Evolutionary conservation across 2,329 filamentous ascomycete genomes (phyloP), one percentile per base, ranked within the genome.

Genomic region (Pestalotiopsis sp.): DNA sequence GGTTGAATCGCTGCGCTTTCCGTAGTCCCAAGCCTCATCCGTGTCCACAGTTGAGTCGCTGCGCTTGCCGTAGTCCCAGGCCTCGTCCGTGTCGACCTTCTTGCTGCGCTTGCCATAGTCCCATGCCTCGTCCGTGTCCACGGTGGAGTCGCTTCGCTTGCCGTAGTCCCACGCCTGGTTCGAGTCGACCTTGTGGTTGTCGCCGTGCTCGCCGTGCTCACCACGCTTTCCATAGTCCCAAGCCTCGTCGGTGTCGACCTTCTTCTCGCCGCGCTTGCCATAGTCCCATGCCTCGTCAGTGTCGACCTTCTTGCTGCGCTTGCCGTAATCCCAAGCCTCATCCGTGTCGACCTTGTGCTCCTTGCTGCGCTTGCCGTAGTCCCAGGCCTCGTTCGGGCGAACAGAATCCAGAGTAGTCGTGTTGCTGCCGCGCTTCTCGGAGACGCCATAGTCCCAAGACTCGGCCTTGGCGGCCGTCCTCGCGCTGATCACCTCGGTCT

Each of bases 261-360:
- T 78, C 3, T 76, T 72, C 48, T 74, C 77, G 3, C 69, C 77
- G 9, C 82, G 78, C 22, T 81, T 78, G 0, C 65, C 65, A 40
- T 61, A 61, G 11, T 61, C 58, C 58, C 58, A 60, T 5, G 7
- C 30, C 58, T 60, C 30, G 30, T 60, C 30, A 10, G 24, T 75
- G 9, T 74, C 75, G 55, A 76, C 73, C 5, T 73, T 74, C 10
- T 76, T 77, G 3, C 78, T 77, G 40, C 72, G 65, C 67, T 57
- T 67, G 62, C 65, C 65, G 44, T 60, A 60, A 20, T 60, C 58
- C 58, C 58, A 61, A 35, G 9, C 30, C 58, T 61, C 30, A 35
- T 61, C 30, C 7, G 11, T 35, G 24, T 40, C 58, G 35, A 17
- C n/a, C 44, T 52, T 52, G 14, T 35, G 30, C 30, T 35, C 30